phyloP scores from a whole-genome alignment of 768 basidiomycete genomes.

The Termitomyces sp. region DNA sequence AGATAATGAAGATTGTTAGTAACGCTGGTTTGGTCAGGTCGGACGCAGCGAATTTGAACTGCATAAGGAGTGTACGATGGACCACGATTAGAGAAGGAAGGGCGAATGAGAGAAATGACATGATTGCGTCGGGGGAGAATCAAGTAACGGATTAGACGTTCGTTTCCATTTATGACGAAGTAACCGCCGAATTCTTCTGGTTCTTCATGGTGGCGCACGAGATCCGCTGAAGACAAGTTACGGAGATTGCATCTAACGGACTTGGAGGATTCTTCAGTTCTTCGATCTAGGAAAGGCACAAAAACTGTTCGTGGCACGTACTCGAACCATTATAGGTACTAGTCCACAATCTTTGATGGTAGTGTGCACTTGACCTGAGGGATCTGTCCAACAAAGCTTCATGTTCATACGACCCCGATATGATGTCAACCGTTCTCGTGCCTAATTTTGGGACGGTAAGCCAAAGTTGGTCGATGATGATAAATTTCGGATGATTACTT shows the following conservation, averaged over 20 bases:
- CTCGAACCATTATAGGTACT: slow-evolving; percentile 95
- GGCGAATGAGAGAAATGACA: slow-evolving; percentile 87
- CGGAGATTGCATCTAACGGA: slow-evolving; percentile 92
- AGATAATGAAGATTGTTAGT: slow-evolving; percentile 99
- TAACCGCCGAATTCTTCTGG: slow-evolving; percentile 99
- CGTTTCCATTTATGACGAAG: slow-evolving; percentile 98
- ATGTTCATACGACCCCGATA: slow-evolving; percentile 89
- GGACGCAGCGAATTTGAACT: slow-evolving; percentile 92
- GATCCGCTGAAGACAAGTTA: slow-evolving; percentile 74
- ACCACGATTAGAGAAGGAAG: slow-evolving; percentile 88
- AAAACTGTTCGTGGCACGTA: slow-evolving; percentile 33
- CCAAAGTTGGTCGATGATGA: background rate
- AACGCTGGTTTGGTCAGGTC: slow-evolving; percentile 86
- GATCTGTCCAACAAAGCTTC: slow-evolving; percentile 80
- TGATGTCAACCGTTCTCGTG: slow-evolving; percentile 87
- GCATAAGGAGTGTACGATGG: slow-evolving; percentile 93
- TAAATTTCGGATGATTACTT: slow-evolving; percentile 42
- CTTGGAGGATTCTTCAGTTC: slow-evolving; percentile 28
- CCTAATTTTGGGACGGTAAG: slow-evolving; percentile 39
- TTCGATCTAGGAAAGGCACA: background rate
- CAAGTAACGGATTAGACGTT: slow-evolving; percentile 96
- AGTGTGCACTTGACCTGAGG: slow-evolving; percentile 60
- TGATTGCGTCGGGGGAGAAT: slow-evolving; percentile 95
- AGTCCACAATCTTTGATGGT: slow-evolving; percentile 85
- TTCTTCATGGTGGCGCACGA: slow-evolving; percentile 90